A percentile compares a stretch with the other conserved stretches of the same genome.
phyloP scores from a whole-genome alignment of 2,329 filamentous ascomycete species.

The Fonsecaea pedrosoi region DNA sequence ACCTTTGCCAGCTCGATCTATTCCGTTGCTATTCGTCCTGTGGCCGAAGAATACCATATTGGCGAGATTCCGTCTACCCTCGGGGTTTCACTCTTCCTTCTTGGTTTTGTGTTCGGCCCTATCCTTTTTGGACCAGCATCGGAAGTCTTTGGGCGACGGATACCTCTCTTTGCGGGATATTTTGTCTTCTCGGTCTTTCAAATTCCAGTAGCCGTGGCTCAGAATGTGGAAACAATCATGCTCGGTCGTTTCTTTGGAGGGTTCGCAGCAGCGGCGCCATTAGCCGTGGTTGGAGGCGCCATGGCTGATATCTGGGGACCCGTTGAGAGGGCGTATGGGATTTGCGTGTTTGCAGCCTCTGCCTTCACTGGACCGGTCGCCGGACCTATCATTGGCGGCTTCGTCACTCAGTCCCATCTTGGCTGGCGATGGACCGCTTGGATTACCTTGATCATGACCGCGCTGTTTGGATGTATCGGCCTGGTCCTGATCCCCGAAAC shows the following conservation, averaged over 20 bases:
- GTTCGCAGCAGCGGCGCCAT: slow-evolving; percentile 58
- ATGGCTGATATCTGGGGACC: slow-evolving; percentile 59
- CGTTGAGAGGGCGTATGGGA: slow-evolving; percentile 55
- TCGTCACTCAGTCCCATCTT: slow-evolving; percentile 56
- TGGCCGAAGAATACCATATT: slow-evolving; percentile 54
- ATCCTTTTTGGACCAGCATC: slow-evolving; percentile 54
- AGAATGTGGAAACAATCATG: slow-evolving; percentile 62
- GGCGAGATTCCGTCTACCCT: slow-evolving; percentile 57
- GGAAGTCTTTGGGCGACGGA: slow-evolving; percentile 58
- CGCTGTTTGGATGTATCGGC: slow-evolving; percentile 51
- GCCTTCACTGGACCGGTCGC: slow-evolving; percentile 58
- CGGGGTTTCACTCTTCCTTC: slow-evolving; percentile 58
- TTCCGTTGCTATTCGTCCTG: slow-evolving; percentile 49
- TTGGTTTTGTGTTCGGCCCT: slow-evolving; percentile 52
- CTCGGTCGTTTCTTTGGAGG: slow-evolving; percentile 62
- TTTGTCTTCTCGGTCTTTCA: slow-evolving; percentile 60
- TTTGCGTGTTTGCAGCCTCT: slow-evolving; percentile 53
- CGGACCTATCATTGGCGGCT: slow-evolving; percentile 56
- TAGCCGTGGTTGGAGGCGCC: slow-evolving; percentile 59
- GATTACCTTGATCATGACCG: slow-evolving; percentile 59
- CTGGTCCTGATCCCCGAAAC: slow-evolving; percentile 60
- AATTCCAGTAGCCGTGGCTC: slow-evolving; percentile 61
- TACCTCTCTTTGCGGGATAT: slow-evolving; percentile 58
- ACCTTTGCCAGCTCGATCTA: slow-evolving; percentile 50
- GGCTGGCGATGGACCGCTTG: slow-evolving; percentile 66